A percentile compares a stretch with the other conserved stretches of the same genome.
These are phyloP conservation scores for Aquilaria malaccensis DNA, from an alignment of 345 rosid species.

Conservation along the genomic window DNA sequence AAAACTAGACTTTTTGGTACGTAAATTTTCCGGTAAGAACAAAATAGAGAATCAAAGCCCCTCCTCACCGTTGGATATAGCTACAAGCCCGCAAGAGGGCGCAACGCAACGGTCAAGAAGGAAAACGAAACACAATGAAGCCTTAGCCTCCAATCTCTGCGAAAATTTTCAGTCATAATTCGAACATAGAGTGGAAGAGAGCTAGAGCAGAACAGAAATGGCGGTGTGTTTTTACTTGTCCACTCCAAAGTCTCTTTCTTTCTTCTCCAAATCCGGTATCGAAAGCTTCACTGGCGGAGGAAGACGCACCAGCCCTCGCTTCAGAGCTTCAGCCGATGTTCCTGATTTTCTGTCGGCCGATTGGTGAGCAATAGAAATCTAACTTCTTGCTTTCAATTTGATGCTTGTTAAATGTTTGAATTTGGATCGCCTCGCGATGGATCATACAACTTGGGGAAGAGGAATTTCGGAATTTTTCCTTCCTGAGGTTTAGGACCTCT, in stretches of 20 bases:
- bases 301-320: slow-evolving; percentile 18
- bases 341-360: slow-evolving; percentile 86
- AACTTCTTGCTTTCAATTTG: background rate
- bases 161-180: too few species aligned
- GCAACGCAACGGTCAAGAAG: slow-evolving; percentile 2
- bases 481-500: too few species aligned
- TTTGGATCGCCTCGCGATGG: too few species aligned
- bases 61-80: slow-evolving; percentile 7
- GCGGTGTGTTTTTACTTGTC: slow-evolving; percentile 38
- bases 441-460: too few species aligned
- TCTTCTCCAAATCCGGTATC: slow-evolving; percentile 27
- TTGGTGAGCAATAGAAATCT: slow-evolving; percentile 35
- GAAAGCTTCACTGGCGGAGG: slow-evolving; percentile 16
- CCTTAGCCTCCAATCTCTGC: too few species aligned
- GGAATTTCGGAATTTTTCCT: too few species aligned
- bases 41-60: too few species aligned
- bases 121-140: background rate
- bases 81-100: background rate
- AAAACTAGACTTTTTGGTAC: too few species aligned
- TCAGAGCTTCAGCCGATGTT: slow-evolving; percentile 65
- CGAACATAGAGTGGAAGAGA: background rate
- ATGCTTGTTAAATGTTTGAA: too few species aligned
- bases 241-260: slow-evolving; percentile 22
- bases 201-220: slow-evolving; percentile 30
- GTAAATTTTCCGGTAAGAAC: too few species aligned